phyloP scores from a whole-genome alignment of 495 filamentous ascomycete genomes.

The Aspergillus wentii region DNA sequence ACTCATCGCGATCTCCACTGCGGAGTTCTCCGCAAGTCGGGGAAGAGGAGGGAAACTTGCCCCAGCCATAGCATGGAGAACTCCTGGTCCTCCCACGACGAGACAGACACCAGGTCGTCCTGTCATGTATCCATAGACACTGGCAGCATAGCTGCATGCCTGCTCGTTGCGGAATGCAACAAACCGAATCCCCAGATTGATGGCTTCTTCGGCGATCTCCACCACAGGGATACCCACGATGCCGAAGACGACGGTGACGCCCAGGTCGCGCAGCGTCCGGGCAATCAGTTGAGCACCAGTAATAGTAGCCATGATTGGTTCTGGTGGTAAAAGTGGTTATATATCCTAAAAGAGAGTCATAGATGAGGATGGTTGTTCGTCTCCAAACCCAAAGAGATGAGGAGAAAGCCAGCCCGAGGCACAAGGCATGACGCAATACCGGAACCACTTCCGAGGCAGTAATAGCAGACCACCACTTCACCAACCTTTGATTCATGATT shows the following conservation, averaged over 20 bases:
- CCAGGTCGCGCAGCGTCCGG: conserved; percentile 48
- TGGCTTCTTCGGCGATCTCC: conserved; percentile 59
- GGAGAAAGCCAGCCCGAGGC: too few species aligned
- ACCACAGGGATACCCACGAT: conserved; percentile 63
- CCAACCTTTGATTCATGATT: too few species aligned
- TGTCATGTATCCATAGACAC: conserved; percentile 61
- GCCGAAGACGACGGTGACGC: conserved; percentile 57
- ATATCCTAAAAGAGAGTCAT: too few species aligned
- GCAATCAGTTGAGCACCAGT: conserved; percentile 58
- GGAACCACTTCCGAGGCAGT: too few species aligned
- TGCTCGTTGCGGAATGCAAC: conserved; percentile 65
- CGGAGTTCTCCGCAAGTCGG: too few species aligned
- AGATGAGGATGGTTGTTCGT: background rate
- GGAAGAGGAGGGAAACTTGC: conserved; percentile 26
- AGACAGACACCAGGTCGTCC: conserved; percentile 58
- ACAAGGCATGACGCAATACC: background rate
- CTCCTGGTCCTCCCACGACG: conserved; percentile 61
- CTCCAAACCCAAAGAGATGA: too few species aligned
- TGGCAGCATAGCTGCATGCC: conserved; percentile 58
- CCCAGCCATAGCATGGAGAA: conserved; percentile 59
- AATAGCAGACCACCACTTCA: too few species aligned
- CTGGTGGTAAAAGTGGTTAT: too few species aligned
- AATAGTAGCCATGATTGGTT: conserved; percentile 22
- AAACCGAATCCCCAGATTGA: conserved; percentile 59
- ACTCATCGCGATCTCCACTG: too few species aligned